These are phyloP conservation scores for Scheffersomyces quercinus DNA, from an alignment of 1,139 yeast genomes.

Conservation along the genomic window DNA sequence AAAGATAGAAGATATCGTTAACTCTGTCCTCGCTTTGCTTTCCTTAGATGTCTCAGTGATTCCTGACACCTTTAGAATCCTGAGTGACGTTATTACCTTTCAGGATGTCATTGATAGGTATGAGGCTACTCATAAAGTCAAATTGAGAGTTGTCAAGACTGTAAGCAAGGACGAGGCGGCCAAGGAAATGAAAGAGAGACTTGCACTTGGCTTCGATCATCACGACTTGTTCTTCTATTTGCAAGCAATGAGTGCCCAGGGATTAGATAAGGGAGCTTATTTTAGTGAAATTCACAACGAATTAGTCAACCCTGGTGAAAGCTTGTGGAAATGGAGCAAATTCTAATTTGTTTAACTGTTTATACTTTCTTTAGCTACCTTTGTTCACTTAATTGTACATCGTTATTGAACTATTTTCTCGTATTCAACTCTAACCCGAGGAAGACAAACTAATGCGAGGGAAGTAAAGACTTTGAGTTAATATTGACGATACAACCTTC, in stretches of 20 bases:
- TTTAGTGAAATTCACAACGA: slow-evolving; percentile 42
- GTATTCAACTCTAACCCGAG: too few species aligned
- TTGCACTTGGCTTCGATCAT: slow-evolving; percentile 30
- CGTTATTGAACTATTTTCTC: too few species aligned
- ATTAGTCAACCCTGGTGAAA: slow-evolving; percentile 54
- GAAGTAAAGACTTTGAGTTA: too few species aligned
- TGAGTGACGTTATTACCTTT: slow-evolving; percentile 40
- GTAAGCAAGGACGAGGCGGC: slow-evolving; percentile 31
- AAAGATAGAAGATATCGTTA: slow-evolving; percentile 49
- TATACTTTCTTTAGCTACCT: too few species aligned
- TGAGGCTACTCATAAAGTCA: slow-evolving; percentile 40
- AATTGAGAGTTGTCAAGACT: slow-evolving; percentile 26
- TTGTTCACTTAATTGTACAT: too few species aligned
- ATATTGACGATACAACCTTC: too few species aligned
- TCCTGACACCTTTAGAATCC: slow-evolving; percentile 47
- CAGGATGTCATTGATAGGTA: slow-evolving; percentile 41
- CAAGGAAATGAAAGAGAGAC: slow-evolving; percentile 27
- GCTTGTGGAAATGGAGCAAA: slow-evolving; percentile 53
- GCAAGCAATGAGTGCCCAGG: slow-evolving; percentile 30
- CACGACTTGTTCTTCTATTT: slow-evolving; percentile 30
- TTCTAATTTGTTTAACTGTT: slow-evolving; percentile 9
- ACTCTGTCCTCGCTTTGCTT: slow-evolving; percentile 36
- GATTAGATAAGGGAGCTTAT: slow-evolving; percentile 38
- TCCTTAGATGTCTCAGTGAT: slow-evolving; percentile 34
- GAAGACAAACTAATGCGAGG: too few species aligned